phyloP scores from a whole-genome alignment of 2,329 filamentous ascomycete species.

The Scortechinia acanthostroma region DNA sequence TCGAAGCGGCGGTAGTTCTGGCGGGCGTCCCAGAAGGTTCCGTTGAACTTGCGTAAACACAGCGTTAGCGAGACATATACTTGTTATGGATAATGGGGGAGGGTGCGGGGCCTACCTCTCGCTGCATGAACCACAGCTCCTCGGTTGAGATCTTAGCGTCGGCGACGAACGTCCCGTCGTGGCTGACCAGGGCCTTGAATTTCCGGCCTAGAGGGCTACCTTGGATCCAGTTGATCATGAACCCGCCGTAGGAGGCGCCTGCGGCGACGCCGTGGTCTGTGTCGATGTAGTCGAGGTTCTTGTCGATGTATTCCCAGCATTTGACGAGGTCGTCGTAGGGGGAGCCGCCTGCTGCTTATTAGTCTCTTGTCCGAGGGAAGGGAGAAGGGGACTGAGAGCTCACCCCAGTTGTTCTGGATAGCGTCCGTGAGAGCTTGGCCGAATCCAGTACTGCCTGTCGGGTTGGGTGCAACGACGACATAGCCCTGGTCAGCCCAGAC shows the following conservation, averaged over 20 bases:
- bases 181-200: constrained; percentile 82
- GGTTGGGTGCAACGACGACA: constrained; percentile 74
- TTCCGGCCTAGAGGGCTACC: constrained; percentile 74
- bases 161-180: constrained; percentile 78
- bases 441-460: constrained; percentile 76
- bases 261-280: constrained; percentile 63
- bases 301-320: constrained; percentile 67
- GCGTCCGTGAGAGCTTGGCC: constrained; percentile 72
- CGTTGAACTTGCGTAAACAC: no score
- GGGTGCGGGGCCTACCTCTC: constrained; percentile 46
- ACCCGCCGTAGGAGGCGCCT: constrained; percentile 70
- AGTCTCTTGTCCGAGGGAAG: background rate
- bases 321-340: constrained; percentile 79
- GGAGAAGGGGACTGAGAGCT: constrained; percentile 3
- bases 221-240: constrained; percentile 87
- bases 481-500: constrained; percentile 85
- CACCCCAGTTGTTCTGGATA: constrained; percentile 77
- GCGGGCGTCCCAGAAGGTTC: constrained; percentile 52
- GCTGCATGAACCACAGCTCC: constrained; percentile 65
- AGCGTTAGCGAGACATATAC: no score
- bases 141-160: constrained; percentile 58
- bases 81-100: no score
- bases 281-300: constrained; percentile 63
- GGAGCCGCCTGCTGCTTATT: constrained; percentile 33
- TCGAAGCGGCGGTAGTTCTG: constrained; percentile 65